These are phyloP conservation scores for Fusarium sp. DNA, from an alignment of 2,329 filamentous ascomycete genomes.

Conservation along the genomic window DNA sequence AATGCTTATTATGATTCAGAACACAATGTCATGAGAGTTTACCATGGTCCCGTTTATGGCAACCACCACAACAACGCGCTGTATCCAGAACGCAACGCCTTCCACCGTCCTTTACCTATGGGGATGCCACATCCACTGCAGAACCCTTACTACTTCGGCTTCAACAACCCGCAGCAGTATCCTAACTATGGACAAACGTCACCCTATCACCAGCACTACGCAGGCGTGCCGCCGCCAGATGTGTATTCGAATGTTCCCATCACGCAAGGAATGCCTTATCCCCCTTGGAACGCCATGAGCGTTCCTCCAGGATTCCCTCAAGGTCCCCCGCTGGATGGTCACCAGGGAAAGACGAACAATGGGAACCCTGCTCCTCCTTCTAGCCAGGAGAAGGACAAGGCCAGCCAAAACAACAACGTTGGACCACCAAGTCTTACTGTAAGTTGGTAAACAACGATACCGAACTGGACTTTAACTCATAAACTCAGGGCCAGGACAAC, in stretches of 20 bases:
- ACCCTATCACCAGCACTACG: conserved; percentile 23
- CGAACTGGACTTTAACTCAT: conserved; percentile 19
- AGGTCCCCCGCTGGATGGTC: conserved; percentile 9
- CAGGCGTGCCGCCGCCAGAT: conserved; percentile 15
- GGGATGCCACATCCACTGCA: conserved; percentile 57
- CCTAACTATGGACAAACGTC: conserved; percentile 38
- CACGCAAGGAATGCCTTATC: conserved; percentile 47
- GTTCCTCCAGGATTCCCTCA: conserved; percentile 36
- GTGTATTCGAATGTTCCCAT: conserved; percentile 45
- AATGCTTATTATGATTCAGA: conserved; percentile 69
- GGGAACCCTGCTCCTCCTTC: conserved; percentile 23
- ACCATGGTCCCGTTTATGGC: conserved; percentile 67
- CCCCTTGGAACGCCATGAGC: conserved; percentile 38
- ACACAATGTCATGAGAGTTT: conserved; percentile 65
- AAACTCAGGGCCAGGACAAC: conserved; percentile 34
- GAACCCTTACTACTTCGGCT: conserved; percentile 58
- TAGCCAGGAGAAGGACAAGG: conserved; percentile 40
- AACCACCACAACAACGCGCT: conserved; percentile 58
- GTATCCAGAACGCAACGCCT: conserved; percentile 56
- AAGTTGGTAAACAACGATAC: conserved; percentile 6
- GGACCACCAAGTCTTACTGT: conserved; percentile 41
- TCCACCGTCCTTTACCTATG: conserved; percentile 51
- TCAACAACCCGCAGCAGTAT: conserved; percentile 43
- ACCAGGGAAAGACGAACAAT: conserved; percentile 16
- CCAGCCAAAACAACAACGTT: conserved; percentile 50